Percentiles rank a stretch among this genome's conserved stretches.
Conservation (phyloP, 2,329 filamentous ascomycete species). For the Gyromitra esculenta region DNA sequence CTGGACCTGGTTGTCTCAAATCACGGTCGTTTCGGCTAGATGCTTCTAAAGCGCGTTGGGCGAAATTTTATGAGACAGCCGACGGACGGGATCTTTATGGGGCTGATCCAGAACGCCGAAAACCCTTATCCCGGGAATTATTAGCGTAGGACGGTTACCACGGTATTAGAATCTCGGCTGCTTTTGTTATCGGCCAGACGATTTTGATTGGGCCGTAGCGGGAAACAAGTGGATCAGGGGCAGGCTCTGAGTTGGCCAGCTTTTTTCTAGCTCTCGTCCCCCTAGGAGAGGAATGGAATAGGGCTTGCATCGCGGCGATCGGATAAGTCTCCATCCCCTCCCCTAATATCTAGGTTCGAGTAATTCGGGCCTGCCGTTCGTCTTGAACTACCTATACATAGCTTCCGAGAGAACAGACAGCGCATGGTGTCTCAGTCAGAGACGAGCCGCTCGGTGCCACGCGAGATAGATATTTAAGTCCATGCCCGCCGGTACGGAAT, state of each 20-base stretch:
- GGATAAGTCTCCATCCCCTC: background rate
- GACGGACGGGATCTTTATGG: constrained; percentile 1
- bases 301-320: constrained; percentile 1
- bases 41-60: background rate
- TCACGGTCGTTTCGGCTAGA: constrained; percentile 6
- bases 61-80: background rate
- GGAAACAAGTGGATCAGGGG: background rate
- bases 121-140: constrained; percentile 2
- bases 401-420: constrained; percentile 25
- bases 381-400: background rate
- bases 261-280: background rate
- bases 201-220: background rate
- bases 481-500: background rate
- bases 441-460: background rate
- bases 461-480: background rate
- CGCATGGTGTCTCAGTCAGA: constrained; percentile 29
- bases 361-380: background rate
- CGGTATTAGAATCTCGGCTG: constrained; percentile 11
- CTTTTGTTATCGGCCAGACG: background rate
- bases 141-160: constrained; percentile 10
- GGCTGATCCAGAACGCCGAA: constrained; percentile 23
- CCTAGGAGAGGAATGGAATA: background rate
- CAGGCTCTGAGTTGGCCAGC: constrained; percentile 11
- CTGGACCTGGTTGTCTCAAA: constrained; percentile 22
- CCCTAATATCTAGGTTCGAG: background rate